Base-by-base conservation (phyloP, 2,329 filamentous ascomycete genomes). In the Tolypocladium ophioglossoides region DNA sequence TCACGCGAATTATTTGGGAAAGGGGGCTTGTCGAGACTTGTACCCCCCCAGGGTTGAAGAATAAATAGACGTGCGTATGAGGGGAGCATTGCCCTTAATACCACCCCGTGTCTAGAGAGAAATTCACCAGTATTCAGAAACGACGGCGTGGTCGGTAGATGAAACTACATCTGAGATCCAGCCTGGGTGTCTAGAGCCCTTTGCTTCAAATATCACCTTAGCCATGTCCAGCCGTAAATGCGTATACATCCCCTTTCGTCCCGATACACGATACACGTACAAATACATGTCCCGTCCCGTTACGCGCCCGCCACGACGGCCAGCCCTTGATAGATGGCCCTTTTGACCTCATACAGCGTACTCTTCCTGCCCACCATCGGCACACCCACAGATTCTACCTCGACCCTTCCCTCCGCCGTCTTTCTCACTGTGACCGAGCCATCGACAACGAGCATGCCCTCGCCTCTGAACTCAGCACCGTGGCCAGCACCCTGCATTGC, bases 281-380 rank as follows among this genome's bases (percentile, higher is more conserved):
- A 40, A 30, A 20, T n/a, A 40, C 35, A 40, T 55, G 9, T 22
- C 20, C 9, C 24, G n/a, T n/a, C n/a, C 34, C 32, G 38, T n/a
- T 68, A 89, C 50, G 78, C 80, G 48, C 88, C 89, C 18, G 87
- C 86, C 60, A 99, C 91, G 56, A 97, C 89, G 37, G 94, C 94
- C 66, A 99, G 72, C 10, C 90, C 91, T 61, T 95, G 89, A 68
- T 99, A 99, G 59, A 99, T 95, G 70, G 89, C 91, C 71, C 78
- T 85, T 73, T 89, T 89, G 11, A 97, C 92, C 52, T 88, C 88
- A 65, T 90, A 89, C 66, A 96, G 95, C 38, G 87, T 91, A 55
- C 83, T 82, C 51, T 77, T 61, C 56, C 65, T 61, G n/a, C 65
- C 65, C 8, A 60, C 62, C n/a, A 61, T 63, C 27, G 68, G 68